Percentiles rank a stretch among this genome's conserved stretches.
These are phyloP conservation scores for Picea abies DNA, from an alignment of 83 land plant genomes.

Conservation along the genomic window DNA sequence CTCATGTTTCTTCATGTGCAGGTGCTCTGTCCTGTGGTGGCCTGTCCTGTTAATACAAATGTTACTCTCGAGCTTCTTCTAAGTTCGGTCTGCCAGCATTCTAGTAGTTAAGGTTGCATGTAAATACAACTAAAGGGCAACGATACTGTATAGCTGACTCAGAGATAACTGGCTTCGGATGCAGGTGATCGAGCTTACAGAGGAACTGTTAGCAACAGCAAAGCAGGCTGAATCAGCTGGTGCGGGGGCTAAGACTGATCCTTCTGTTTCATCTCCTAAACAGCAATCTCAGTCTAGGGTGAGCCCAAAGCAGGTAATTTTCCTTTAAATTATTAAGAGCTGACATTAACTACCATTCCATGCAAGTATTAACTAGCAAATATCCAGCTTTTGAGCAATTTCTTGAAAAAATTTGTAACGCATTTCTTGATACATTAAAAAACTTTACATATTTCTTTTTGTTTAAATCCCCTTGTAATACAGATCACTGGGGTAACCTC, in stretches of 20 bases:
- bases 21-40: slow-evolving; percentile 53
- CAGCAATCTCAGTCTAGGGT: background rate
- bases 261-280: slow-evolving; percentile 18
- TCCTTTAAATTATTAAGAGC: too few species aligned
- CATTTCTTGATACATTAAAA: too few species aligned
- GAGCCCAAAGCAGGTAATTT: background rate
- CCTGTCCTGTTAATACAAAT: slow-evolving; percentile 56
- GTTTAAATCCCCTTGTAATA: too few species aligned
- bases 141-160: background rate
- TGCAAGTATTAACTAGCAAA: too few species aligned
- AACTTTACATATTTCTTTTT: too few species aligned
- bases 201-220: slow-evolving; percentile 66
- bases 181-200: slow-evolving; percentile 70
- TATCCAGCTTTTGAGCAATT: too few species aligned
- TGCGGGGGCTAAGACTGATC: slow-evolving; percentile 13
- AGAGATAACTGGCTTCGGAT: slow-evolving; percentile 18
- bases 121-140: background rate
- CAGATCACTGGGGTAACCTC: too few species aligned
- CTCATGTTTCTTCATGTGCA: slow-evolving; percentile 62
- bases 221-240: slow-evolving; percentile 36
- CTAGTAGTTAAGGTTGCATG: slow-evolving; percentile 1
- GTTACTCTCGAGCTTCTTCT: slow-evolving; percentile 42
- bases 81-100: slow-evolving; percentile 26
- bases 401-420: too few species aligned
- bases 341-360: too few species aligned